These are phyloP conservation scores for Graphilbum ipis-grandicollis DNA, from an alignment of 2,329 filamentous ascomycete species.

Conservation along the genomic window DNA sequence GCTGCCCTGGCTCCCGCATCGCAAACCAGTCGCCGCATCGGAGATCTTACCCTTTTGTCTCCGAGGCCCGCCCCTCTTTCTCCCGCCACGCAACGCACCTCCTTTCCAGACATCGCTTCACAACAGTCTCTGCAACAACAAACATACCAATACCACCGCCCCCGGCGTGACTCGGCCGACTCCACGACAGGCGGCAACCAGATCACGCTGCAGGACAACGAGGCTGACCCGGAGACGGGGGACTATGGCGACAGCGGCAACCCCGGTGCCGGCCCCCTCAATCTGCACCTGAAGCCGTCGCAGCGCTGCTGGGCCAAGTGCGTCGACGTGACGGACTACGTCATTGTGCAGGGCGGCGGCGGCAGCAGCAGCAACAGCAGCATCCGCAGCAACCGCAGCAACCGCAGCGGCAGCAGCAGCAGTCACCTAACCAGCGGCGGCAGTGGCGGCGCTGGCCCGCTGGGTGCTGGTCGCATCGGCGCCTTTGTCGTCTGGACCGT, in stretches of 20 bases:
- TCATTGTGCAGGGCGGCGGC: slow-evolving; percentile 35
- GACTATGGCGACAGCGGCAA: too few relatives aligned
- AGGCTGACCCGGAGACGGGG: slow-evolving; percentile 11
- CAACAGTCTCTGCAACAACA: not conserved
- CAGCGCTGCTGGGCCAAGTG: slow-evolving; percentile 44
- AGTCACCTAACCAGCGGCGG: not conserved
- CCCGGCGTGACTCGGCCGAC: slow-evolving; percentile 5
- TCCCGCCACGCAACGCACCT: not conserved
- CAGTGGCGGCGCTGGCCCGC: not conserved
- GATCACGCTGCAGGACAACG: slow-evolving; percentile 47
- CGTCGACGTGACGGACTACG: slow-evolving; percentile 40
- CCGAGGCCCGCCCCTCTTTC: not conserved
- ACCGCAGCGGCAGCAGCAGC: slow-evolving; percentile 6
- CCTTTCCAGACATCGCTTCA: not conserved
- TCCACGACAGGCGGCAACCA: slow-evolving; percentile 2
- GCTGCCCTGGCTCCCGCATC: not conserved
- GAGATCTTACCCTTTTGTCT: too few relatives aligned
- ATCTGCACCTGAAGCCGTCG: not conserved
- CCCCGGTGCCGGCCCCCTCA: not conserved
- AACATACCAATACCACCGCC: not conserved
- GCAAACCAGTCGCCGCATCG: too few relatives aligned
- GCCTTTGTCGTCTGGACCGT: slow-evolving; percentile 95
- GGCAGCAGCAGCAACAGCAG: slow-evolving; percentile 7
- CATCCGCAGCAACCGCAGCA: not conserved
- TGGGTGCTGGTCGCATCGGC: slow-evolving; percentile 36